Conservation (phyloP, 768 basidiomycete species). For the Pleurotus platypus region DNA sequence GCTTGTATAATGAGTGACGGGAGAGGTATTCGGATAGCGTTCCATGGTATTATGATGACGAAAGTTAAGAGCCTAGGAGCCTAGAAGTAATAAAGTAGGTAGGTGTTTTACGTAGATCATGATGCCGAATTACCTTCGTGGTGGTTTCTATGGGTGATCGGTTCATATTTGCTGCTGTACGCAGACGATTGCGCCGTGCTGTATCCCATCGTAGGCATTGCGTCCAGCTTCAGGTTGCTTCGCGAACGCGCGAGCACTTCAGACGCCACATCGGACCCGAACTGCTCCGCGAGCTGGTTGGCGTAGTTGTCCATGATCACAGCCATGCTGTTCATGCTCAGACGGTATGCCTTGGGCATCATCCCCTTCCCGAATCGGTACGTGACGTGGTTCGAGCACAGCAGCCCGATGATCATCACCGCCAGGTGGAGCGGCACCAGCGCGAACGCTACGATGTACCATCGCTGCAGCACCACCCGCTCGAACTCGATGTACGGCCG, state of each 20-base stretch:
- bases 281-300: constrained; percentile 64
- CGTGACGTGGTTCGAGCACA: constrained; percentile 83
- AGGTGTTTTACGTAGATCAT: too few species aligned
- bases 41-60: too few species aligned
- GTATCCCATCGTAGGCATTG: constrained; percentile 24
- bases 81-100: too few species aligned
- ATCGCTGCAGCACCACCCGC: constrained; percentile 47
- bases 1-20: too few species aligned
- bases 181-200: background rate
- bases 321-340: constrained; percentile 72
- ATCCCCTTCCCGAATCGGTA: constrained; percentile 87
- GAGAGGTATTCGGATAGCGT: too few species aligned
- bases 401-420: constrained; percentile 58
- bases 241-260: constrained; percentile 57
- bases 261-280: constrained; percentile 60
- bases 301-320: constrained; percentile 86
- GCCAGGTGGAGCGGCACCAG: constrained; percentile 66
- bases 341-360: constrained; percentile 80
- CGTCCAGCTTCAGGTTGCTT: constrained; percentile 41
- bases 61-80: too few species aligned
- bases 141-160: background rate
- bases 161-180: constrained; percentile 8
- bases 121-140: too few species aligned
- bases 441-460: constrained; percentile 65
- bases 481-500: constrained; percentile 56